Base-by-base conservation (phyloP, 2,329 filamentous ascomycete species). In the Xylariaceae sp. region DNA sequence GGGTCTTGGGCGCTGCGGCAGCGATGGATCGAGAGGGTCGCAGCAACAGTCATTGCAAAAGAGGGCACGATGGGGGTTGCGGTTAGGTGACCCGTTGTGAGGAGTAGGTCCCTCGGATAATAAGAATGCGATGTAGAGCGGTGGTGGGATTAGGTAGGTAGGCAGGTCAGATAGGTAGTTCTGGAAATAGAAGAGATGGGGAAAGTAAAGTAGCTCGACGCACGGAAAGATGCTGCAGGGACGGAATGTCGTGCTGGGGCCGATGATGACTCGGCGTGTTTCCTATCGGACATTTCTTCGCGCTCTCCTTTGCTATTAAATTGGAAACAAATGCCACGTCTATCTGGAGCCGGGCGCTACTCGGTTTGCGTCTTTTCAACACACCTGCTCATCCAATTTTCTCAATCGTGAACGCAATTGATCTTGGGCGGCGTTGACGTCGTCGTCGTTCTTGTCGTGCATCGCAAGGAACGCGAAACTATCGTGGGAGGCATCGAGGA, bases 171-270 rank as follows among this genome's bases (percentile, higher is more conserved):
- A n/a, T n/a, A n/a, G n/a, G n/a, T n/a, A n/a, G 22, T 26, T 26
- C 6, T 26, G 22, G 22, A 11, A 26, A 11, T 26, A 26, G 22
- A 26, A 26, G 22, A 11, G 22, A 26, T 6, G 6, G 22, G 22
- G 11, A 6, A 26, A 11, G 22, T 6, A 26, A 6, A 26, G 22
- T 26, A 40, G 47, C 40, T 45, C 41, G 40, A 57, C 73, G 64
- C 65, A 77, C 74, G 74, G 57, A 77, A 78, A 39, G 72, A 73
- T 45, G 71, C 69, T 55, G 66, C 64, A 54, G 71, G 71, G 33
- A 67, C 62, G 50, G 70, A 60, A 47, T 69, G 64, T 54, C 63
- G 64, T 53, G 64, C 57, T 50, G 66, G 59, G 19, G 64, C 66
- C 47, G 56, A 56, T 39, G 65, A 63, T 53, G 65, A 62, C 56